A percentile compares a stretch with the other conserved stretches of the same genome.
These are phyloP conservation scores for Gryganskiella cystojenkinii DNA, from an alignment of 192 early-diverging fungal genomes.

Conservation along the genomic window DNA sequence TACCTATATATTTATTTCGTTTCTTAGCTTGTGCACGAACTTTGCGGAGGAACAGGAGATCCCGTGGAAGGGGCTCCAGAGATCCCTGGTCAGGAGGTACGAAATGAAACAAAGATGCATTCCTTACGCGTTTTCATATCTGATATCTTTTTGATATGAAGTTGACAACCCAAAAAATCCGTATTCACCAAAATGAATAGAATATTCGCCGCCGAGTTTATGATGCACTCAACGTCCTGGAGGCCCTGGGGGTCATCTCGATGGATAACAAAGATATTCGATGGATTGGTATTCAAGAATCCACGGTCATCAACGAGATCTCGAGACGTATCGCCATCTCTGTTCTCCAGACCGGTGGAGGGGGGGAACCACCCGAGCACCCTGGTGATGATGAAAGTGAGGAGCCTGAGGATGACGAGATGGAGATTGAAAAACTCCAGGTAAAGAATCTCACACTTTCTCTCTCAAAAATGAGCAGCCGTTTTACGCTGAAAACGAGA, in stretches of 20 bases:
- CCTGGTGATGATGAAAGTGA: conserved; percentile 42
- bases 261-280: conserved; percentile 72
- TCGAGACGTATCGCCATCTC: not conserved
- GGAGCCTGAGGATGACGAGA: conserved; percentile 44
- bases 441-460: not conserved
- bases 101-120: not conserved
- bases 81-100: conserved; percentile 26
- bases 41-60: conserved; percentile 17
- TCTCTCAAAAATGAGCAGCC: not conserved
- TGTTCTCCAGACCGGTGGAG: too few species aligned
- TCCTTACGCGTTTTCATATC: not conserved
- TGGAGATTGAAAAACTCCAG: conserved; percentile 42
- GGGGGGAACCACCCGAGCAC: not conserved
- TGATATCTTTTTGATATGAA: not conserved
- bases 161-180: not conserved
- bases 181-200: conserved; percentile 51
- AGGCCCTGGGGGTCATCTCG: conserved; percentile 70
- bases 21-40: conserved; percentile 48
- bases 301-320: conserved; percentile 28
- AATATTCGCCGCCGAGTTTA: conserved; percentile 77
- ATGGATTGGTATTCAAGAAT: conserved; percentile 69
- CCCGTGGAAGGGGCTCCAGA: conserved; percentile 2
- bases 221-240: conserved; percentile 77
- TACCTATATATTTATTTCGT: too few species aligned
- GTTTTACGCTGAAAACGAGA: too few species aligned